Evolutionary conservation across 257 asterid genomes (phyloP), one percentile per base, ranked within the genome.

Genomic region (Knoxia roxburghii): DNA sequence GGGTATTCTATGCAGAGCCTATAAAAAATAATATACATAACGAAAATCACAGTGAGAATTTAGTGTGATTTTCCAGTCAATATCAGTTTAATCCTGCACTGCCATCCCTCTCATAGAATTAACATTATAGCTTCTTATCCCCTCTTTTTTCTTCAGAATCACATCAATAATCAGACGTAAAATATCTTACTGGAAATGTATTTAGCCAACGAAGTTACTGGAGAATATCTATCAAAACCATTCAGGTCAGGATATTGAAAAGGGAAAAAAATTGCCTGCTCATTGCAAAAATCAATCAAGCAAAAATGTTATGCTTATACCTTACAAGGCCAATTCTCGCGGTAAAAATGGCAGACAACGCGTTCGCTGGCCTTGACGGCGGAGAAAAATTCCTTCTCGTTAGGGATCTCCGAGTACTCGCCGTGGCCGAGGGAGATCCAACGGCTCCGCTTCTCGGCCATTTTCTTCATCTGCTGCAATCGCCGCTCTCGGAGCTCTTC

Each of bases 261-360:
- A 46, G 1, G 14, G 2, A 35, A 21, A 68, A 41, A 6, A 21
- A 55, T 39, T 24, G 1, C 24, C 53, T 18, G 5, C 53, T 18
- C 53, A 48, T 48, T 20, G 7, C 53, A 48, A 17, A 0, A 48
- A 1, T 15, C 1, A 15, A 48, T 15, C 6, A 17, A 7, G 10
- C 26, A 60, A 49, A 18, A n/a, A 50, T 4, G 40, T 26, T 27
- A 9, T 0, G 27, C n/a, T 6, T n/a, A 37, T 29, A 93, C 99
- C 97, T 94, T 94, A 89, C 99, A 94, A 65, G 99, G 97, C 97
- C 97, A 94, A 82, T 90, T 94, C 21, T 94, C 97, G 40, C 99
- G 95, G 79, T 94, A 94, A 77, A 94, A 94, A 76, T 94, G 99
- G 75, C 99, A 93, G 73, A 93, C 95, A 1, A 93, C 99, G 13